phyloP scores from a whole-genome alignment of 495 filamentous ascomycete genomes.

The Lichenothelia convexa region DNA sequence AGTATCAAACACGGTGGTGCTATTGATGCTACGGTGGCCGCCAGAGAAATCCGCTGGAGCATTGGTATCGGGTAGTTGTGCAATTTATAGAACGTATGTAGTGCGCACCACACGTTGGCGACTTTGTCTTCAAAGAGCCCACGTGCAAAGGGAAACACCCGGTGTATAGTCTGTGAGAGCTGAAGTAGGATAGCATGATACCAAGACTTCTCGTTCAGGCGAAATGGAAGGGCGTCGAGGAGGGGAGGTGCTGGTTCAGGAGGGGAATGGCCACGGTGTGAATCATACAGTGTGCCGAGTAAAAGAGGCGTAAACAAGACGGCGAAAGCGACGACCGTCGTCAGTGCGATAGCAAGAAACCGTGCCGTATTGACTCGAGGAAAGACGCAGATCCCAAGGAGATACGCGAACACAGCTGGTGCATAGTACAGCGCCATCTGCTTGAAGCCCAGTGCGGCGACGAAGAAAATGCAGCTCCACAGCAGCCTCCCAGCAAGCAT shows the following conservation, averaged over 20 bases:
- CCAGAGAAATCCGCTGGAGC: slow-evolving; percentile 60
- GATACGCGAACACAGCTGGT: slow-evolving; percentile 76
- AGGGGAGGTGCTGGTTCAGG: slow-evolving; percentile 28
- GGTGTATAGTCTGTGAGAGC: slow-evolving; percentile 59
- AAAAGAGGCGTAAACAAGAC: slow-evolving; percentile 58
- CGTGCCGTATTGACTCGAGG: slow-evolving; percentile 51
- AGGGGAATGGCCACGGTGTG: slow-evolving; percentile 29
- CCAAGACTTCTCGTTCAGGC: slow-evolving; percentile 39
- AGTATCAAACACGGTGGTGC: slow-evolving; percentile 58
- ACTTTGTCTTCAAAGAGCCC: slow-evolving; percentile 98
- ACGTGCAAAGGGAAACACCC: slow-evolving; percentile 86
- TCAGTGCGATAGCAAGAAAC: slow-evolving; percentile 52
- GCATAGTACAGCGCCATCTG: slow-evolving; percentile 98
- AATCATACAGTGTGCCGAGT: slow-evolving; percentile 41
- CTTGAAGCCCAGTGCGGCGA: slow-evolving; percentile 84
- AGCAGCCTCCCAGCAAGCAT: slow-evolving; percentile 68
- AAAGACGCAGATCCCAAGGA: slow-evolving; percentile 67
- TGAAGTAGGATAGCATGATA: slow-evolving; percentile 61
- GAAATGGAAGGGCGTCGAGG: slow-evolving; percentile 34
- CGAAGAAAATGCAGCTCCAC: slow-evolving; percentile 86
- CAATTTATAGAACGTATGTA: slow-evolving; percentile 78
- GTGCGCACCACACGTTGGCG: slow-evolving; percentile 89
- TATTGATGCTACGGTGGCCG: slow-evolving; percentile 59
- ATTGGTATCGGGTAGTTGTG: slow-evolving; percentile 35
- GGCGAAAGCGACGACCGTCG: slow-evolving; percentile 55